Evolutionary conservation across 1,284 basidiomycete species (phyloP).

Genomic region (Cutaneotrichosporon curvatum): DNA sequence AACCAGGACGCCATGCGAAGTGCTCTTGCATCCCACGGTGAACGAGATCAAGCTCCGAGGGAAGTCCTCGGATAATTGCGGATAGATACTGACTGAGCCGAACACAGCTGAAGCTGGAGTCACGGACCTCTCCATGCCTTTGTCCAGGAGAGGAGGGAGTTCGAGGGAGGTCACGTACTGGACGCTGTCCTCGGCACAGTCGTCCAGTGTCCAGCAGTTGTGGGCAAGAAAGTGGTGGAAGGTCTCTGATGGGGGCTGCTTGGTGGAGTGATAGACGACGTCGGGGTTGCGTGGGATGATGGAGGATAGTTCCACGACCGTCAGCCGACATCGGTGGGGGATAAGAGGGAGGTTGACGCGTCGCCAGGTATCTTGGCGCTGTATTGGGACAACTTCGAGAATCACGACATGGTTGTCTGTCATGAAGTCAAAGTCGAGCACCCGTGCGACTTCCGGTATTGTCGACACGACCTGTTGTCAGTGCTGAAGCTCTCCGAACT

Average conservation of each 20-base stretch:
- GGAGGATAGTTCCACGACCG: not conserved
- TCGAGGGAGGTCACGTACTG: not conserved
- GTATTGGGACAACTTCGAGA: not conserved
- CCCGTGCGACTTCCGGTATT: not conserved
- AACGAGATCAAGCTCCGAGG: not conserved
- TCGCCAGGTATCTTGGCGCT: not conserved
- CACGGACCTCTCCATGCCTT: not conserved
- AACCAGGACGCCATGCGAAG: not conserved
- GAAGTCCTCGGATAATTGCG: not conserved
- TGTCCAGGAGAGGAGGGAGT: not conserved
- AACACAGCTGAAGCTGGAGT: not conserved
- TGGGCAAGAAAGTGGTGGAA: not conserved
- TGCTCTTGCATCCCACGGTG: not conserved
- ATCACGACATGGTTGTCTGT: not conserved
- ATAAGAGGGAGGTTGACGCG: not conserved
- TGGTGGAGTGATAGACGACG: not conserved
- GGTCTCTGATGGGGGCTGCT: not conserved
- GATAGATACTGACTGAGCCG: not conserved
- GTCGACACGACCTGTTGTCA: not conserved
- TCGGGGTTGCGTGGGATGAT: not conserved
- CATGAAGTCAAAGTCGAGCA: conserved; percentile 7
- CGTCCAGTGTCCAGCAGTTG: conserved; percentile 1
- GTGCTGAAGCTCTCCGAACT: not conserved
- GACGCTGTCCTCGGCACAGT: not conserved
- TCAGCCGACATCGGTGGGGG: not conserved